A percentile compares a stretch with the other conserved stretches of the same genome.
Conservation (phyloP, 2,329 filamentous ascomycete species). For the Pyrenophora teres region DNA sequence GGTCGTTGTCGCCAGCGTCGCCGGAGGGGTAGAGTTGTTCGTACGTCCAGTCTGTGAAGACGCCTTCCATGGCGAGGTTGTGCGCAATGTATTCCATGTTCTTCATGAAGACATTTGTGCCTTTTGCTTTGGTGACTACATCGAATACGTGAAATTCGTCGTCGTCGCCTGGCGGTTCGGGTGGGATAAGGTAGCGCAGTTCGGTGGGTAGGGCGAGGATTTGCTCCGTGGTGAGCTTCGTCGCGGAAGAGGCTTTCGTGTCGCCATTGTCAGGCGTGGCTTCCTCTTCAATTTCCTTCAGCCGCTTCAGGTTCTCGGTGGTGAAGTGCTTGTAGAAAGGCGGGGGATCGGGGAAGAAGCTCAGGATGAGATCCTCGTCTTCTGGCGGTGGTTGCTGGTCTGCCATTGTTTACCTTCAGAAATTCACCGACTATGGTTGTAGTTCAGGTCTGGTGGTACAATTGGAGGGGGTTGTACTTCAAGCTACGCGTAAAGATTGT, state of each 20-base stretch:
- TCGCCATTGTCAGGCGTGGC: slow-evolving; percentile 17
- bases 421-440: too few species aligned
- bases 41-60: slow-evolving; percentile 74
- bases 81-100: slow-evolving; percentile 31
- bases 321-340: slow-evolving; percentile 92
- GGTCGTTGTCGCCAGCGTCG: slow-evolving; percentile 31
- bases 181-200: slow-evolving; percentile 79
- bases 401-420: slow-evolving; percentile 13
- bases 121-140: slow-evolving; percentile 57
- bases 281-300: slow-evolving; percentile 57
- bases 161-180: slow-evolving; percentile 71
- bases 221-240: slow-evolving; percentile 29
- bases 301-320: slow-evolving; percentile 68
- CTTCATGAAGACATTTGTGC: slow-evolving; percentile 31
- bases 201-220: slow-evolving; percentile 67
- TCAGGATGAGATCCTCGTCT: slow-evolving; percentile 31
- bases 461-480: not conserved
- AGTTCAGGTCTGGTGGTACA: not conserved
- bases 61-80: slow-evolving; percentile 39
- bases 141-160: slow-evolving; percentile 74
- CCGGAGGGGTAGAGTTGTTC: slow-evolving; percentile 66
- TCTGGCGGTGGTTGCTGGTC: slow-evolving; percentile 19
- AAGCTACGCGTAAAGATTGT: not conserved
- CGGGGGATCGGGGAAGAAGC: slow-evolving; percentile 79
- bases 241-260: slow-evolving; percentile 6